A percentile compares a stretch with the other conserved stretches of the same genome.
Evolutionary conservation across 129 eudicot species (phyloP).

Genomic region (Sambucus nigra): DNA sequence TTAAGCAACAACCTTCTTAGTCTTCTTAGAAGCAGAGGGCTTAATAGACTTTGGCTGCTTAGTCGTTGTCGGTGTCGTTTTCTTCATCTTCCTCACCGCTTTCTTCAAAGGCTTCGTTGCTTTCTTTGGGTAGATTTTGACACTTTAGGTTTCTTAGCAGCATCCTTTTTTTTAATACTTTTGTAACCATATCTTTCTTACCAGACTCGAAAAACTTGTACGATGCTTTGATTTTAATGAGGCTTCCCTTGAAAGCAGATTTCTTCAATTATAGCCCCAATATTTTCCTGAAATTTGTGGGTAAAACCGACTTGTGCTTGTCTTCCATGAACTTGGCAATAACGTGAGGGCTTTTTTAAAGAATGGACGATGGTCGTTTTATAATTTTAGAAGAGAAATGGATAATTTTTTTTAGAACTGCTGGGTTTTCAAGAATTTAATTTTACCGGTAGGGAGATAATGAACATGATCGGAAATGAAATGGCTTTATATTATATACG

Average conservation of each 20-base stretch:
- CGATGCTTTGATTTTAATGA: conserved; percentile 61
- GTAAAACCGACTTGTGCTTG: conserved; percentile 55
- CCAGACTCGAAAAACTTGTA: conserved; percentile 50
- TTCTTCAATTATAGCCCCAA: conserved; percentile 63
- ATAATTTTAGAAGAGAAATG: no score
- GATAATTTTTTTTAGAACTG: no score
- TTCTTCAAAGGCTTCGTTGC: conserved; percentile 4
- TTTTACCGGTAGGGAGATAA: no score
- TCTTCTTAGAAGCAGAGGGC: conserved; percentile 48
- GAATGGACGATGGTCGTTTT: no score
- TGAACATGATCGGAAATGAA: no score
- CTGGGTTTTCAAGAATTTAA: no score
- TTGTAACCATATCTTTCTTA: conserved; percentile 22
- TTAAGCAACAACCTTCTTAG: conserved; percentile 57
- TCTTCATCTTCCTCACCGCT: conserved; percentile 12
- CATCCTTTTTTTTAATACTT: conserved; percentile 3
- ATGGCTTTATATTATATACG: no score
- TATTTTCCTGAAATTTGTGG: conserved; percentile 58
- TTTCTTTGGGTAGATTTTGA: conserved; percentile 19
- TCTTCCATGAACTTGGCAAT: conserved; percentile 76
- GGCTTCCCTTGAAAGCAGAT: conserved; percentile 51
- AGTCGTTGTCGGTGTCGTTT: conserved; percentile 19
- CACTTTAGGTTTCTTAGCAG: conserved; percentile 2
- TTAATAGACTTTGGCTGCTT: conserved; percentile 46
- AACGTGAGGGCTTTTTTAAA: conserved; percentile 66